A percentile compares a stretch with the other conserved stretches of the same genome.
Conservation (phyloP, 495 filamentous ascomycete species). For the Jackrogersella multiformis region DNA sequence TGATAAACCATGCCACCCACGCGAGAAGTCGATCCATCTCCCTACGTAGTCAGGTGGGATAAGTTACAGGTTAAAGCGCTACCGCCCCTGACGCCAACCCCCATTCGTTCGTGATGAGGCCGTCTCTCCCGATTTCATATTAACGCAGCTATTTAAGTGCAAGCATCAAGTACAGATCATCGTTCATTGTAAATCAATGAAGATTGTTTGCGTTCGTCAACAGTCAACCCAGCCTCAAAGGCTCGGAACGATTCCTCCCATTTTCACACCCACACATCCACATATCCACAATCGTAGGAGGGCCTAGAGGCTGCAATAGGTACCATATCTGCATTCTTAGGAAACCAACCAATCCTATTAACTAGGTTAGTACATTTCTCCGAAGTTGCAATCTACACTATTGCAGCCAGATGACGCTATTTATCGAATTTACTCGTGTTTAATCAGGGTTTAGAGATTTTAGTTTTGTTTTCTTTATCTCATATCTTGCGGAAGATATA, state of each 20-base stretch:
- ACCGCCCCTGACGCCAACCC: constrained; percentile 36
- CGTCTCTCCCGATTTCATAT: constrained; percentile 1
- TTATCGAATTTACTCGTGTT: constrained; percentile 19
- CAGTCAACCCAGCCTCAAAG: constrained; percentile 4
- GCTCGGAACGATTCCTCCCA: constrained; percentile 24
- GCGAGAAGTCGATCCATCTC: constrained; percentile 40
- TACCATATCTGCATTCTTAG: constrained; percentile 3
- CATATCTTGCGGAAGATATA: neutral
- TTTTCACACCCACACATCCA: no score
- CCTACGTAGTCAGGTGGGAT: constrained; percentile 23
- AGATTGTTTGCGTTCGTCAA: neutral
- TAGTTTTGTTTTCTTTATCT: constrained; percentile 12
- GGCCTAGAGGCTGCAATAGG: constrained; percentile 2
- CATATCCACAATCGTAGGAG: constrained; percentile 13
- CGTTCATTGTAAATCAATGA: neutral
- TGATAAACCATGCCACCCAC: constrained; percentile 29
- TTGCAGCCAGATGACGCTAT: constrained; percentile 34
- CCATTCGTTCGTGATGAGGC: constrained; percentile 14
- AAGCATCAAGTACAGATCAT: constrained; percentile 7
- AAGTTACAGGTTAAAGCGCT: constrained; percentile 1
- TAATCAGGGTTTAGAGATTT: constrained; percentile 20
- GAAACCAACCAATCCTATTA: constrained; percentile 12
- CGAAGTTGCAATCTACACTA: constrained; percentile 38
- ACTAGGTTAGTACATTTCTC: constrained; percentile 28
- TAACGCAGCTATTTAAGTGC: constrained; percentile 18